Percentiles rank a stretch among this genome's conserved stretches.
Conservation (phyloP, 108 stramenopile species). For the Skeletonema marinoi region DNA sequence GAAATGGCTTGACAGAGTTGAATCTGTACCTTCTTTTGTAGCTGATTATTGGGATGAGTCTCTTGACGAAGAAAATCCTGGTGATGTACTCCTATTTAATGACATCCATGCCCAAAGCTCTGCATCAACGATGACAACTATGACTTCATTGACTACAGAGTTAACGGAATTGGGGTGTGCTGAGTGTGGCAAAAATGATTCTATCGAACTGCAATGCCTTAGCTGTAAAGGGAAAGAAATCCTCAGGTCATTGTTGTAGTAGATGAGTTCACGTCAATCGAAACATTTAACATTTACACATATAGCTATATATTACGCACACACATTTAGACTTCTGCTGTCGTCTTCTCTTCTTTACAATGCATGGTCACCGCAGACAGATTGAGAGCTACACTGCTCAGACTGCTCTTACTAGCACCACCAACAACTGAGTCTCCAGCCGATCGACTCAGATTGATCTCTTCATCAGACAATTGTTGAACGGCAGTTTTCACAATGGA, state of each 20-base stretch:
- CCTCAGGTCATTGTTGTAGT: neutral
- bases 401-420: slow-evolving; percentile 43
- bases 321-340: neutral
- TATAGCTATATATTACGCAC: neutral
- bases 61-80: neutral
- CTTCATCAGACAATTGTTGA: slow-evolving; percentile 6
- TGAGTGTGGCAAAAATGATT: neutral
- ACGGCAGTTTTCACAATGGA: neutral
- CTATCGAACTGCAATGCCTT: neutral
- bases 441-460: slow-evolving; percentile 38
- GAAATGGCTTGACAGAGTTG: slow-evolving; percentile 16
- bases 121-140: neutral
- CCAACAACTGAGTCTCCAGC: slow-evolving; percentile 19
- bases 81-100: neutral
- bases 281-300: neutral
- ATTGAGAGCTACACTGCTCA: slow-evolving; percentile 40
- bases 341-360: slow-evolving; percentile 19
- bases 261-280: neutral
- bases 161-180: neutral
- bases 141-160: neutral
- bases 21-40: neutral
- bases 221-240: neutral
- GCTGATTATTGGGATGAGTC: neutral
- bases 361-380: slow-evolving; percentile 43
- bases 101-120: neutral